Evolutionary conservation across 345 rosid species (phyloP).

Genomic region (Corymbia maculata): DNA sequence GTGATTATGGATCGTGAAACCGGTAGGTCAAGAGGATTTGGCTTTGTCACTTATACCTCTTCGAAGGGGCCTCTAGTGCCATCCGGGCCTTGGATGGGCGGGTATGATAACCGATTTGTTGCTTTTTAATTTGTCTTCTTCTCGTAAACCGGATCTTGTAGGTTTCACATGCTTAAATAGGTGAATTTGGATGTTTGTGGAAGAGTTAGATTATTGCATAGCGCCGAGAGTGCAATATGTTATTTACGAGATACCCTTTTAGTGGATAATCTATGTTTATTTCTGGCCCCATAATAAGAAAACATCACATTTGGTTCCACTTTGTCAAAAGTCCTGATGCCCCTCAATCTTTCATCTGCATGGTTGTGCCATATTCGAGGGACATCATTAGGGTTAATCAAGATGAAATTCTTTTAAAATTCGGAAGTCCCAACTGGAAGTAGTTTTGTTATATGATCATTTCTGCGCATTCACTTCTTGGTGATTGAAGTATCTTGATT

Average conservation of each 20-base stretch:
- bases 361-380: neutral
- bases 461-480: too few species aligned
- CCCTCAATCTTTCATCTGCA: neutral
- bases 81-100: constrained; percentile 92
- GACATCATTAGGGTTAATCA: neutral
- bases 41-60: constrained; percentile 59
- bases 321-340: neutral
- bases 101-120: constrained; percentile 25
- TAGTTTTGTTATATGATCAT: neutral
- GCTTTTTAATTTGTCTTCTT: neutral
- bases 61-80: constrained; percentile 83
- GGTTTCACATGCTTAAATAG: neutral
- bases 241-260: neutral
- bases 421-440: neutral
- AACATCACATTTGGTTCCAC: neutral
- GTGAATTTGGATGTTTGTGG: neutral
- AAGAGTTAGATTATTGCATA: neutral
- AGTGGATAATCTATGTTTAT: neutral
- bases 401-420: neutral
- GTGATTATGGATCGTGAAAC: constrained; percentile 86
- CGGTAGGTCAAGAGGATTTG: constrained; percentile 94
- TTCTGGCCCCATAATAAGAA: neutral
- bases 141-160: neutral
- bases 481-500: too few species aligned
- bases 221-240: neutral